Base-by-base conservation (phyloP, 805 yeast species). In the Wickerhamomyces silvicola region DNA sequence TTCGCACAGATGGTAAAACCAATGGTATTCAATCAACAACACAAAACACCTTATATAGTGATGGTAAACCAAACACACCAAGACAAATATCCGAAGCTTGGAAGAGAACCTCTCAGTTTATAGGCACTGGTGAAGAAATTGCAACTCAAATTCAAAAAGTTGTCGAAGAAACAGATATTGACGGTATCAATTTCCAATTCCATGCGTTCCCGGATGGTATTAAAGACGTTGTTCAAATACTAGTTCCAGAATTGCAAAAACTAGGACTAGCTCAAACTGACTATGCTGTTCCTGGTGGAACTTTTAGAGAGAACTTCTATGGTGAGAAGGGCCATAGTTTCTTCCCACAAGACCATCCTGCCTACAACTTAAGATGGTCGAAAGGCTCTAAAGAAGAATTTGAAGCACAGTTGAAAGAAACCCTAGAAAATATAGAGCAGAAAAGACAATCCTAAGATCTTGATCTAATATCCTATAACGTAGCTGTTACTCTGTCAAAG, bases 141-240 rank as follows among this genome's bases (percentile, higher is more conserved):
- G 28, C 28, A 16, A 20, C 61, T 34, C 50, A 53, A 29, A 48
- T 63, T 27, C 59, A 60, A 35, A 35, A 46, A 29, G 59, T 66
- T 65, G 59, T 59, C 7, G 59, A 57, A 7, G 40, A 48, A 10
- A 50, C 61, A 10, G 63, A 56, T 27, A 54, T 64, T n/a, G 69
- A 63, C 33, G 69, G 69, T 1, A 63, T 63, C 42, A 63, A 63
- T 33, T 46, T 63, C 23, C 52, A 59, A 4, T 56, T 60, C 35
- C 54, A 62, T 5, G 37, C 56, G n/a, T 37, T 51, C 7, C 68
- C 68, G 9, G 58, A 53, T 4, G 38, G 59, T 4, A 57, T 56
- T 33, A 60, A 62, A 38, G 64, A 62, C 7, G 32, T 62, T 17
- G 58, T 60, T 19, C 55, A 60, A 13, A 41, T 32, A 15, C 40